Base-by-base conservation (phyloP, 2,329 filamentous ascomycete species). In the Exserohilum turcica region DNA sequence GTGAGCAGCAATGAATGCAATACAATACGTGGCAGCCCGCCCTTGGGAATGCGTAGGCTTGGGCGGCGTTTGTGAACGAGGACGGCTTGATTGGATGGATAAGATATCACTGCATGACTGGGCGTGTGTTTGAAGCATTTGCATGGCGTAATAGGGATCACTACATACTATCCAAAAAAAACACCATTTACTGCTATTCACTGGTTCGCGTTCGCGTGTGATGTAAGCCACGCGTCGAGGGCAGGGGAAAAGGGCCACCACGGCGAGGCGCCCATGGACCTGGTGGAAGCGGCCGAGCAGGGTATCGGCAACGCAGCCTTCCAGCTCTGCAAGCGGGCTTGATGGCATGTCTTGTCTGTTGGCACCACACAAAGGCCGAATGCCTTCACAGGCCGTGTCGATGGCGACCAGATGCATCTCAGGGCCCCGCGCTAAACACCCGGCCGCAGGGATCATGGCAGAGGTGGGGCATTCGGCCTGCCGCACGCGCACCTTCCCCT, bases 81-180 rank as follows among this genome's bases (percentile, higher is more conserved):
- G 15, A 33, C 24, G 33, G 35, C 36, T 39, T 36, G 31, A 27
- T 44, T 16, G 33, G 36, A 16, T 6, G 37, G 38, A 50, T 28
- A 27, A 24, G 37, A 49, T 48, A 32, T 32, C 15, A 40, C 29
- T 59, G 64, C 60, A 66, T 59, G 52, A 31, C 29, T 49, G 60
- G 61, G 65, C 54, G 54, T 50, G 38, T 29, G 16, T 48, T 48
- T 48, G 48, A 43, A 43, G 65, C 66, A 68, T 70, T 63, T 58
- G 27, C 48, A 57, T 39, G 63, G 63, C 62, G 66, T 62, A 39
- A 39, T 33, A 24, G 40, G 43, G 29, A 40, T 52, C 50, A 43
- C 28, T 40, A 50, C 33, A 51, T 54, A 43, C n/a, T n/a, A n/a
- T n/a, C n/a, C n/a, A n/a, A n/a, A n/a, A 31, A 39, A 39, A 8